These are phyloP conservation scores for Ascochyta fabae DNA, from an alignment of 2,329 filamentous ascomycete genomes.

Conservation along the genomic window DNA sequence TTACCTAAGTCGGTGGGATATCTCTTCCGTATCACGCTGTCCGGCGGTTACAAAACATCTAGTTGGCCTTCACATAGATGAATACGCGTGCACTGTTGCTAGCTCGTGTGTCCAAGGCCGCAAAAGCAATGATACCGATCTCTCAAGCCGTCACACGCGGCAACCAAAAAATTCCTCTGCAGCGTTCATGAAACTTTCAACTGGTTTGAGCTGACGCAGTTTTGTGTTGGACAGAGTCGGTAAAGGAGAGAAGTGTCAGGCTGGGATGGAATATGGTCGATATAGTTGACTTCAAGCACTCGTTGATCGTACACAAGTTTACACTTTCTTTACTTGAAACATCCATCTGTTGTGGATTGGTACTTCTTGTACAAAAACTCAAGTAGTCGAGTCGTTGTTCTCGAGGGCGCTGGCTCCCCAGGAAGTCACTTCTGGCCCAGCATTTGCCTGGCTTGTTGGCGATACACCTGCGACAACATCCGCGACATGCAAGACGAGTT, in stretches of 20 bases:
- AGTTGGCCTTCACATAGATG: not conserved
- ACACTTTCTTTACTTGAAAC: not conserved
- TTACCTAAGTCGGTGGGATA: not conserved
- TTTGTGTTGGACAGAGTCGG: not conserved
- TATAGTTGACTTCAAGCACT: not conserved
- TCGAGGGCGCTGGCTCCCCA: slow-evolving; percentile 18
- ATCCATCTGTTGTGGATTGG: not conserved
- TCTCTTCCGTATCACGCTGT: not conserved
- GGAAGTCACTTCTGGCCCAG: slow-evolving; percentile 17
- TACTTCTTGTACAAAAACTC: not conserved
- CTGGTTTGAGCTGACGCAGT: not conserved
- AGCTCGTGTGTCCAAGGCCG: not conserved
- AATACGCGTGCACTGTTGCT: not conserved
- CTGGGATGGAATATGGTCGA: not conserved
- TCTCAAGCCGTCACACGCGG: not conserved
- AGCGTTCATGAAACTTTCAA: too few relatives aligned
- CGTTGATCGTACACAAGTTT: not conserved
- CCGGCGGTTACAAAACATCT: not conserved
- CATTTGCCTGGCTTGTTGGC: slow-evolving; percentile 4
- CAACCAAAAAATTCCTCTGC: not conserved
- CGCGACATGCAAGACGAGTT: slow-evolving; percentile 66
- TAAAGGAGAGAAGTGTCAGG: not conserved
- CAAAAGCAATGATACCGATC: not conserved
- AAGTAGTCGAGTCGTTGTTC: not conserved
- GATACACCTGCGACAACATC: slow-evolving; percentile 32